phyloP scores from a whole-genome alignment of 257 asterid species.

The Rehmannia glutinosa region DNA sequence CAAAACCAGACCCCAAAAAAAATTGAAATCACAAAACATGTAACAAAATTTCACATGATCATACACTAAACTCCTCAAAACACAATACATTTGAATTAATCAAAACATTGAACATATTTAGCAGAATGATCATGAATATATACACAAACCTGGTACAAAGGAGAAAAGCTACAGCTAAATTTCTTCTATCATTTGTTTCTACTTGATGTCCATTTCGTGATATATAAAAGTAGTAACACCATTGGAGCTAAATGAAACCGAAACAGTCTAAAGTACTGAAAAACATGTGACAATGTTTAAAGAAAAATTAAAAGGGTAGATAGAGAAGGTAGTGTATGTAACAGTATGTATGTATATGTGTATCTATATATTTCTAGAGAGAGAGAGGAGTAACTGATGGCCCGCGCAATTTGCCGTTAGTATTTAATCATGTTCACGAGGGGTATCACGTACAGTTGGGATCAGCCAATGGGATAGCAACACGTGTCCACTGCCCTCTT shows the following conservation, averaged over 20 bases:
- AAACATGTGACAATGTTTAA: constrained; percentile 35
- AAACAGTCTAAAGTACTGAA: not conserved
- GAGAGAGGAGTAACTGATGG: constrained; percentile 29
- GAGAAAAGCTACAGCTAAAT: constrained; percentile 1
- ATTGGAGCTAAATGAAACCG: constrained; percentile 5
- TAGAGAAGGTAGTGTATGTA: constrained; percentile 11
- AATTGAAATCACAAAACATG: not conserved
- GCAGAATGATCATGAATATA: not conserved
- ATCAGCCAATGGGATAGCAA: constrained; percentile 14
- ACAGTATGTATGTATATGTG: not conserved
- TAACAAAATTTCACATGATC: not conserved
- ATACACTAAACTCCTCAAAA: not conserved
- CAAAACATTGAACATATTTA: not conserved
- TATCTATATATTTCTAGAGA: not conserved
- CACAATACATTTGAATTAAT: not conserved
- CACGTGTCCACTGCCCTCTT: constrained; percentile 31
- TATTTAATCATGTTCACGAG: constrained; percentile 75
- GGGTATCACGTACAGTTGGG: constrained; percentile 32
- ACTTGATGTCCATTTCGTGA: constrained; percentile 18
- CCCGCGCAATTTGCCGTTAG: constrained; percentile 58
- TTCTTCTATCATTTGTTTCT: not conserved
- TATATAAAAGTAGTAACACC: not conserved
- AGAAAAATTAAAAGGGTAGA: constrained; percentile 18
- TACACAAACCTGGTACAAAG: constrained; percentile 6
- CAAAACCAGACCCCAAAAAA: not conserved